Base-by-base conservation (phyloP, 371 early-diverging fungal genomes). In the Thermomucor indicae-seudaticae region DNA sequence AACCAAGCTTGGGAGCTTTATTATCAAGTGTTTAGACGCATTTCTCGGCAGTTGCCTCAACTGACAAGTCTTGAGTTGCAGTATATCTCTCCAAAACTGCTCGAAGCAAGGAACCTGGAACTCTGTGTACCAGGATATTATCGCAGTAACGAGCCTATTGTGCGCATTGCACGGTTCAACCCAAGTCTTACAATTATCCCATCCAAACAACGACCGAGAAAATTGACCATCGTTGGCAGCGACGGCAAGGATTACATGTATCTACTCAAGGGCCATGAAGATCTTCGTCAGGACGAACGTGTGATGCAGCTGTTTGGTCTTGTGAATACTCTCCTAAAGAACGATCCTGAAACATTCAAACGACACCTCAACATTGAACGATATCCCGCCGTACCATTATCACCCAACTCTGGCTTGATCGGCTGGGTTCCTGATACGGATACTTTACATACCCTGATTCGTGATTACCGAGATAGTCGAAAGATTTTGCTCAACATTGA, bases 281-380 rank as follows among this genome's bases (percentile, higher is more conserved):
- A 98, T 80, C 68, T 98, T 29, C 88, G 99, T 45, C 97, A 97
- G 70, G 98, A 98, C 68, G 98, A 98, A 75, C 88, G 98, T 48
- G 98, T 96, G 10, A 98, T 98, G 97, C 98, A 98, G 69, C 67
- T 97, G 43, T 98, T 98, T 77, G 97, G 95, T 3, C 84, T 98
- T 23, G 91, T 98, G 45, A 98, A 97, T 65, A 95, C 93, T 6
- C 60, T 97, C 25, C 81, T 98, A 2, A 72, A 75, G 12, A 79
- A 80, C 6, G 96, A 97, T 60, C 75, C 91, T 0, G 96, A 97
- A 58, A 95, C 96, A 0, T 90, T 94, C 67, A 92, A 93, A 56
- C 84, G 97, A 0, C 93, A 95, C 60, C 73, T 98, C 22, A 85
- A 78, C 39, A 98, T 97, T 55, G 91, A 93, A 57, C 81, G 93